Evolutionary conservation across 768 basidiomycete species (phyloP).

Genomic region (Lepiota venenata): DNA sequence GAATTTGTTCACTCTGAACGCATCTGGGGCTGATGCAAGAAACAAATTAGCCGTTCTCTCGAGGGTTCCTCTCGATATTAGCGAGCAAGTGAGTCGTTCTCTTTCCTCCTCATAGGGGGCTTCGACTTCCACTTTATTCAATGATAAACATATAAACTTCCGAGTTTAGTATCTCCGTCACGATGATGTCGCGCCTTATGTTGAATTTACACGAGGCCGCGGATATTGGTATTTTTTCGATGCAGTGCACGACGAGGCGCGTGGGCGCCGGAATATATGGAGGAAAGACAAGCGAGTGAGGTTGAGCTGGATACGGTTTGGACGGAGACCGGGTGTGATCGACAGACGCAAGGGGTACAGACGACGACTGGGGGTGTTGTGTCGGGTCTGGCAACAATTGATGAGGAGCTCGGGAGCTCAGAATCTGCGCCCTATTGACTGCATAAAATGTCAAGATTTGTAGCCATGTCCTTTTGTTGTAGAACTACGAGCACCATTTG

Average conservation of each 20-base stretch:
- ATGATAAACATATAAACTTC: not conserved
- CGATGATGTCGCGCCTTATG: conserved; percentile 53
- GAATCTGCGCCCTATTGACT: too few species aligned
- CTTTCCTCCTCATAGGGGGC: not conserved
- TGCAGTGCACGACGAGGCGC: conserved; percentile 12
- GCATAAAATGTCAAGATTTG: too few species aligned
- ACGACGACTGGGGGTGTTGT: not conserved
- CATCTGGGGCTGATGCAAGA: too few species aligned
- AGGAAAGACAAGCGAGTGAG: not conserved
- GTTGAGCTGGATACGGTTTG: conserved; percentile 28
- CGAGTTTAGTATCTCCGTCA: conserved; percentile 39
- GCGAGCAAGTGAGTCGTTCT: conserved; percentile 38
- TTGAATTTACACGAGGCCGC: conserved; percentile 48
- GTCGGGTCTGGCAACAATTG: not conserved
- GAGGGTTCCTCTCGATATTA: conserved; percentile 46
- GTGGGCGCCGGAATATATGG: not conserved
- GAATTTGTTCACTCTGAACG: not conserved
- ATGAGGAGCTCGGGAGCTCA: not conserved
- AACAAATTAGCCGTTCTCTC: conserved; percentile 37
- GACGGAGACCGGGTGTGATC: conserved; percentile 4
- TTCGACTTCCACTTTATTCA: not conserved
- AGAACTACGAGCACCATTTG: too few species aligned
- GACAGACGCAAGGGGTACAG: not conserved
- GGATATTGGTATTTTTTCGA: conserved; percentile 29
- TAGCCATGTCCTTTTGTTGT: too few species aligned